phyloP scores from a whole-genome alignment of 164 flowering plant genomes.

The Magnolia changhungtana region DNA sequence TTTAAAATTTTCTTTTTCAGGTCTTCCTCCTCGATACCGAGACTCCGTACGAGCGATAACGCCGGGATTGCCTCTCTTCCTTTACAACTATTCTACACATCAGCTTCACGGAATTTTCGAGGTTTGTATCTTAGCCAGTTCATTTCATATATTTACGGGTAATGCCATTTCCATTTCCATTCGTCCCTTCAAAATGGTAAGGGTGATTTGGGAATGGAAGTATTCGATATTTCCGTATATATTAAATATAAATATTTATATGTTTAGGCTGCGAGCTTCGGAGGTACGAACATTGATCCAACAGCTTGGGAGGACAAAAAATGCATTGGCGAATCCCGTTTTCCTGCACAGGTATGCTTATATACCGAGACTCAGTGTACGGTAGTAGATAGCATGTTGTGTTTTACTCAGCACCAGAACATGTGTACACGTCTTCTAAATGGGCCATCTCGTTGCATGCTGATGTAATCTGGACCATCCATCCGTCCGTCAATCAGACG shows the following conservation, averaged over 20 bases:
- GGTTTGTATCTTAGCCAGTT: conserved; percentile 36
- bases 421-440: too few species aligned
- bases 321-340: conserved; percentile 81
- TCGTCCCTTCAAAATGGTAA: neutral
- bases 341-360: conserved; percentile 86
- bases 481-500: too few species aligned
- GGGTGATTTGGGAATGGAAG: too few species aligned
- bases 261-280: conserved; percentile 87
- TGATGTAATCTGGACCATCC: too few species aligned
- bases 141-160: neutral
- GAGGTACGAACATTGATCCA: conserved; percentile 91
- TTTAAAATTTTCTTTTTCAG: conserved; percentile 24
- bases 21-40: conserved; percentile 86
- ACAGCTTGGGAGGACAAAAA: conserved; percentile 97
- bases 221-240: too few species aligned
- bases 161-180: neutral
- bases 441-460: too few species aligned
- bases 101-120: conserved; percentile 97
- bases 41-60: conserved; percentile 94
- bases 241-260: neutral
- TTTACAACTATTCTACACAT: conserved; percentile 97
- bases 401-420: too few species aligned
- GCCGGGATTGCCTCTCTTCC: conserved; percentile 95
- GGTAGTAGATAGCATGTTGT: too few species aligned
- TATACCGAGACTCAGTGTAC: too few species aligned